A percentile compares a stretch with the other conserved stretches of the same genome.
These are phyloP conservation scores for Penicillium sp. DNA, from an alignment of 2,329 filamentous ascomycete genomes.

Conservation along the genomic window DNA sequence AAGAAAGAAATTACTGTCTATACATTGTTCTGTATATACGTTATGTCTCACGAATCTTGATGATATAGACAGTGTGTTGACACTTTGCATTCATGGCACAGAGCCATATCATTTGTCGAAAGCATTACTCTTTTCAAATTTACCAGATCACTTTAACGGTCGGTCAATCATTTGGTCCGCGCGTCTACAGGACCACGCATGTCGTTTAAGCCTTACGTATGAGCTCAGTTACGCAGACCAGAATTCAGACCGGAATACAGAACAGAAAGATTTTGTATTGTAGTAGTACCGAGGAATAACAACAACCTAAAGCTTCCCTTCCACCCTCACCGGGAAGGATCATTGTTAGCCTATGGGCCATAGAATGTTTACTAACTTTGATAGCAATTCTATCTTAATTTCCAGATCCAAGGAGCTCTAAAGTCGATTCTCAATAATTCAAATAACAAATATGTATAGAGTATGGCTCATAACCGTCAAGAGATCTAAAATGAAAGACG, in stretches of 20 bases:
- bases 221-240: no score
- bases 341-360: no score
- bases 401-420: not conserved
- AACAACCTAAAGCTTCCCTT: no score
- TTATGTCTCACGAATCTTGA: not conserved
- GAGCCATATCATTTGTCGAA: not conserved
- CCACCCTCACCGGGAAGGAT: no score
- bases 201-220: no score
- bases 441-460: no score
- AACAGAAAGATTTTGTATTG: no score
- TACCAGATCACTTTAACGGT: not conserved
- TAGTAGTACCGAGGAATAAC: no score
- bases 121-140: not conserved
- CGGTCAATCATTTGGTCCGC: no score
- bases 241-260: no score
- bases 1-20: not conserved
- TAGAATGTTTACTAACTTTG: not conserved
- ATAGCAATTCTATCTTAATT: not conserved
- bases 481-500: not conserved
- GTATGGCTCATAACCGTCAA: no score
- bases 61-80: not conserved
- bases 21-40: not conserved
- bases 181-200: no score
- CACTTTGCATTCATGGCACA: not conserved
- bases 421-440: not conserved